These are phyloP conservation scores for Entomortierella chlamydospora DNA, from an alignment of 192 early-diverging fungal species.

Conservation along the genomic window DNA sequence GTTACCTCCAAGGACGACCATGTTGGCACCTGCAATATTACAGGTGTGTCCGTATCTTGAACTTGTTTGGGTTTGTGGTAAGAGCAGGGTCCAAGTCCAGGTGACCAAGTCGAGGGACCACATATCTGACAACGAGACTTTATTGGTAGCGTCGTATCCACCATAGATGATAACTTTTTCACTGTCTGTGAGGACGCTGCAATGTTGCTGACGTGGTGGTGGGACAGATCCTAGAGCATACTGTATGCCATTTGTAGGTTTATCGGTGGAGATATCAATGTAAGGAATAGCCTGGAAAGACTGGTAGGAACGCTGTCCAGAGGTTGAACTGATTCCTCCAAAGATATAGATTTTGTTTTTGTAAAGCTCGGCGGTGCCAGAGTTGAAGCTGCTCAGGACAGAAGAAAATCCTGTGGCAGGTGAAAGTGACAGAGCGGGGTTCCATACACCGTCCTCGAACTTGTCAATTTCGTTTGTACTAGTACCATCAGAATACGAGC, in stretches of 20 bases:
- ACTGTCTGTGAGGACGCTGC: conserved; percentile 33
- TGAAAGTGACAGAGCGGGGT: neutral
- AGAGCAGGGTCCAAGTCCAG: conserved; percentile 30
- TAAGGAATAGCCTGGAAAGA: conserved; percentile 14
- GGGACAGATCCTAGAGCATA: conserved; percentile 21
- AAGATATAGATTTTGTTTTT: conserved; percentile 26
- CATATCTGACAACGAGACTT: conserved; percentile 10
- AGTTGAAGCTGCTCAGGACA: conserved; percentile 12
- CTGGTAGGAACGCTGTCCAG: conserved; percentile 24
- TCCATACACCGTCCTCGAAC: conserved; percentile 20
- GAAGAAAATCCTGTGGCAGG: neutral
- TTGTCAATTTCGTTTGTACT: conserved; percentile 31
- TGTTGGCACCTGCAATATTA: conserved; percentile 35
- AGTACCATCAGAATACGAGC: conserved; percentile 8
- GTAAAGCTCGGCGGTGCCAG: conserved; percentile 15
- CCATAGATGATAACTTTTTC: conserved; percentile 41
- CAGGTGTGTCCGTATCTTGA: conserved; percentile 29
- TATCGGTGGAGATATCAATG: conserved; percentile 11
- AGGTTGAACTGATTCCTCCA: conserved; percentile 20
- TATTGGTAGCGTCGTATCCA: conserved; percentile 24
- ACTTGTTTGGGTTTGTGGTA: neutral
- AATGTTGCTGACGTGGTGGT: conserved; percentile 34
- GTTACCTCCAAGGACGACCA: conserved; percentile 5
- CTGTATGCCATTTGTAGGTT: conserved; percentile 19
- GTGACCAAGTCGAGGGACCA: conserved; percentile 47